phyloP scores from a whole-genome alignment of 306 rosid species.

The Begonia loranthoides region DNA sequence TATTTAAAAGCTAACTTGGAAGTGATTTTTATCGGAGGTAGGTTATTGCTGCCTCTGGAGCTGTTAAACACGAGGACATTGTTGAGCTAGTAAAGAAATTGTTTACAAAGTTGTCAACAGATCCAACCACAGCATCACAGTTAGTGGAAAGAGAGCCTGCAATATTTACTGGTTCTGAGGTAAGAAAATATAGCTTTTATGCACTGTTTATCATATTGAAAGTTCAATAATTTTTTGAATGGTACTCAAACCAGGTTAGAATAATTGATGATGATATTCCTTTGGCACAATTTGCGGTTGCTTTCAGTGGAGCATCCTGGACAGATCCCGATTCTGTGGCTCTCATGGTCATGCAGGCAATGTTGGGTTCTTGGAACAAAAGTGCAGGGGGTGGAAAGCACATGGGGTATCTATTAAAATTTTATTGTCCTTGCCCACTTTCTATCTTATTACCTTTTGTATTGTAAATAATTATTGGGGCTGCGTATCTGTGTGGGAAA shows the following conservation, averaged over 20 bases:
- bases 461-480: not conserved
- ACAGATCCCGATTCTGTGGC: constrained; percentile 92
- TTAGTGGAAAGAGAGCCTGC: constrained; percentile 72
- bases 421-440: not conserved
- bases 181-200: constrained; percentile 12
- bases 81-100: constrained; percentile 54
- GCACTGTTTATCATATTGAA: not conserved
- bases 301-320: constrained; percentile 94
- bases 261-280: constrained; percentile 83
- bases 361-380: constrained; percentile 97
- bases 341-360: constrained; percentile 95
- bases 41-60: constrained; percentile 88
- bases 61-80: constrained; percentile 72
- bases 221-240: too few relatives aligned
- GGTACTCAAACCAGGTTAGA: constrained; percentile 47
- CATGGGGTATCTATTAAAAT: constrained; percentile 49
- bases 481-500: too few relatives aligned
- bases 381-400: constrained; percentile 86
- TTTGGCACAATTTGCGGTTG: constrained; percentile 82
- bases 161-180: constrained; percentile 94
- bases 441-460: not conserved
- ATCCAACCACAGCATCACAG: constrained; percentile 66
- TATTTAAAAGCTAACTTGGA: too few relatives aligned
- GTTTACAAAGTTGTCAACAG: constrained; percentile 64
- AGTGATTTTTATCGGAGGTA: constrained; percentile 4